Conservation (phyloP, 1,139 yeast genomes). For the Geotrichum australiense region DNA sequence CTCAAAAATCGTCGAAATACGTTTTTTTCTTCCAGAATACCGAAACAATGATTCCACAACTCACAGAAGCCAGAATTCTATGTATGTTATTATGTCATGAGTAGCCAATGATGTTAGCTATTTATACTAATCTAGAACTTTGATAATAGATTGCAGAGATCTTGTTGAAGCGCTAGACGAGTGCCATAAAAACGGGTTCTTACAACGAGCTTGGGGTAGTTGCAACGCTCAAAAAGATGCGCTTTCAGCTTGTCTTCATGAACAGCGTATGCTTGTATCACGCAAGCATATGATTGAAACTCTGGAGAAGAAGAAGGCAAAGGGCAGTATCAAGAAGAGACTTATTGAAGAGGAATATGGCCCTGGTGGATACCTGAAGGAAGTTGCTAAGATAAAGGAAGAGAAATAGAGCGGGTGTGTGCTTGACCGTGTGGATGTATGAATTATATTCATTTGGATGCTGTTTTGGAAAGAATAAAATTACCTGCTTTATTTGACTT, state of each 20-base stretch:
- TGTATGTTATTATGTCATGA: too few species aligned
- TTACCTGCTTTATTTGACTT: too few species aligned
- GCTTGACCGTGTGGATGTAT: background rate
- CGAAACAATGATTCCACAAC: slow-evolving; percentile 27
- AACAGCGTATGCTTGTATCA: slow-evolving; percentile 64
- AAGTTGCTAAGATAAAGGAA: slow-evolving; percentile 37
- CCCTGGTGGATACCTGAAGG: slow-evolving; percentile 62
- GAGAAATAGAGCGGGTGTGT: background rate
- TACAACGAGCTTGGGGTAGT: slow-evolving; percentile 70
- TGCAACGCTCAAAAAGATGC: slow-evolving; percentile 85
- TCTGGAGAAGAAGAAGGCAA: slow-evolving; percentile 46
- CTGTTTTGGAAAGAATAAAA: too few species aligned
- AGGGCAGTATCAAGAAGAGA: slow-evolving; percentile 52
- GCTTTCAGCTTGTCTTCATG: slow-evolving; percentile 69
- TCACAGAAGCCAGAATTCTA: slow-evolving; percentile 25
- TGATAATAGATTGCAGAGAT: slow-evolving; percentile 55
- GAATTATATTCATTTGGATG: background rate
- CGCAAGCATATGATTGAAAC: slow-evolving; percentile 49
- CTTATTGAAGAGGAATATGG: slow-evolving; percentile 76
- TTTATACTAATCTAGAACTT: too few species aligned
- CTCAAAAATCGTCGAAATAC: background rate
- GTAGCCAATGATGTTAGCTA: too few species aligned
- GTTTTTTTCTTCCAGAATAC: background rate
- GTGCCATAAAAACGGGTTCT: slow-evolving; percentile 70
- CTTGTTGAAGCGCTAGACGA: slow-evolving; percentile 83